Evolutionary conservation across 2,329 filamentous ascomycete species (phyloP), one percentile per base, ranked within the genome.

Genomic region (Diaporthe citriasiana): DNA sequence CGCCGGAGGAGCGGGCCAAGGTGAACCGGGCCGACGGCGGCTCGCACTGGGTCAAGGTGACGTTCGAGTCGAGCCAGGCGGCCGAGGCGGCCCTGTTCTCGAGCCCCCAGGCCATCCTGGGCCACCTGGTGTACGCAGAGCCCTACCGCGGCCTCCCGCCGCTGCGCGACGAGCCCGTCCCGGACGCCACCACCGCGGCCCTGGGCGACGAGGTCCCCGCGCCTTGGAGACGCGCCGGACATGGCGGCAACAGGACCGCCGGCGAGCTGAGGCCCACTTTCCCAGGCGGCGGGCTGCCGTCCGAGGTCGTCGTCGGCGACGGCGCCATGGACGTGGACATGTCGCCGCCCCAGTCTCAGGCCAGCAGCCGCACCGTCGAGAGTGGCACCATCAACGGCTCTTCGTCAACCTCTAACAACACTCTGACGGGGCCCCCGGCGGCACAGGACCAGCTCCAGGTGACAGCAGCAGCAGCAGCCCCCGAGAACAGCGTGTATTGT

Each of bases 11-110:
- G 79, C 91, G 95, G 72, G 87, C 89, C 70, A 93, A 95, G 82
- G 94, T 96, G 80, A 95, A 95, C 83, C 90, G 89, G 75, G 95
- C 94, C 76, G 93, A 93, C 59, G 94, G 95, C 66, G 96, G 96
- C 56, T 90, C 93, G 78, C 94, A 98, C 85, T 98, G 96, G 96
- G 95, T 98, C 79, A 95, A 95, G 82, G 87, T 95, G 72, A 95
- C 93, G 0, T 95, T 95, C 79, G 93, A 95, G 83, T 94, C 91
- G 55, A 87, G 89, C 65, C 89, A 93, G 77, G 92, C 93, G 2
- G 93, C 93, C 27, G 92, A 94, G 74, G 87, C 90, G 15, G 93
- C 93, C 30, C 84, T 92, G 55, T 93, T 89, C 80, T 89, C 90
- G 71, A 94, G 93, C 69, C 93, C 93, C 0, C 92, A 95, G 82